These are phyloP conservation scores for Sugiyamaella boreocaroliniensis DNA, from an alignment of 805 yeast species.

Conservation along the genomic window DNA sequence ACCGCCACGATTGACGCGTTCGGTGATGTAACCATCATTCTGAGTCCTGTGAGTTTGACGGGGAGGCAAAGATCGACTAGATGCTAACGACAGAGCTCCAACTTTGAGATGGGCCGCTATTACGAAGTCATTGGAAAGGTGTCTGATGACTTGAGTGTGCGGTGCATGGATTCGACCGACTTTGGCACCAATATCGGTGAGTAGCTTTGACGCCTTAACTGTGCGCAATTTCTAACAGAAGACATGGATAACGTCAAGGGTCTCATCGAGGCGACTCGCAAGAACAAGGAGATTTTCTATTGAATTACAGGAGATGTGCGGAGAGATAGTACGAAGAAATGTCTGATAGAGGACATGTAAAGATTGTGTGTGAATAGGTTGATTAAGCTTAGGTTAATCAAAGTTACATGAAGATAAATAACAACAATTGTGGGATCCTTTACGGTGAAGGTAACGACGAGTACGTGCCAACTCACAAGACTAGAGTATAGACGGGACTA, in stretches of 20 bases:
- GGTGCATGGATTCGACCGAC: conserved; percentile 20
- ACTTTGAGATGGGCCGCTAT: conserved; percentile 23
- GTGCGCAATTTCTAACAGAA: conserved; percentile 6
- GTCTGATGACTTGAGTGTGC: conserved; percentile 25
- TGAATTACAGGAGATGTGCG: too few relatives aligned
- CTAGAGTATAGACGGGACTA: too few relatives aligned
- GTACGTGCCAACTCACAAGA: too few relatives aligned
- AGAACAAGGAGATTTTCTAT: conserved; percentile 15
- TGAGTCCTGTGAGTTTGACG: conserved; percentile 17
- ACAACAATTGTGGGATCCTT: too few relatives aligned
- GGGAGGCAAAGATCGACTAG: neutral
- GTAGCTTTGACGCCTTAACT: conserved; percentile 7
- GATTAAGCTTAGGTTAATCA: too few relatives aligned
- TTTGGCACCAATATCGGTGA: conserved; percentile 22
- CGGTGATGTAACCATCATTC: conserved; percentile 29
- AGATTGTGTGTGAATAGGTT: too few relatives aligned
- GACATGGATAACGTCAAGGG: conserved; percentile 11
- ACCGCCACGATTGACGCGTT: conserved; percentile 24
- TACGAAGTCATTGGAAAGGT: conserved; percentile 34
- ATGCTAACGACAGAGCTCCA: neutral
- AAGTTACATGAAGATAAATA: too few relatives aligned
- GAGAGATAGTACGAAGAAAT: too few relatives aligned
- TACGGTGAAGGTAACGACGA: too few relatives aligned
- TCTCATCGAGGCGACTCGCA: conserved; percentile 6
- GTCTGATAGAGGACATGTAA: too few relatives aligned